These are phyloP conservation scores for Verticillium dahliae DNA, from an alignment of 2,329 filamentous ascomycete species.

Conservation along the genomic window DNA sequence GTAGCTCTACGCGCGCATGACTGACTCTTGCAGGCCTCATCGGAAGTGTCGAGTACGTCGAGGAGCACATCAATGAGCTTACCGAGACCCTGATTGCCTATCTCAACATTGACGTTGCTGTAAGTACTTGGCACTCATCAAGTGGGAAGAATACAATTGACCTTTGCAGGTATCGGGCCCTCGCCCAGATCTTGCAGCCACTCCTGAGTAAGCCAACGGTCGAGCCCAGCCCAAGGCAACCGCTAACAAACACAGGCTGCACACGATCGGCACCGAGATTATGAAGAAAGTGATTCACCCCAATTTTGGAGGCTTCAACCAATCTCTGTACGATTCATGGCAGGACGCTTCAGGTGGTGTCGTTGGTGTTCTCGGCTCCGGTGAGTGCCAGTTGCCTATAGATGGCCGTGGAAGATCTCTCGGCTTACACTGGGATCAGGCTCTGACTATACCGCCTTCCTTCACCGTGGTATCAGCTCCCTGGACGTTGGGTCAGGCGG, in stretches of 20 bases:
- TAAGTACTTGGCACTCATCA: conserved; percentile 20
- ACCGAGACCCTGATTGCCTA: conserved; percentile 65
- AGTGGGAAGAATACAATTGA: background rate
- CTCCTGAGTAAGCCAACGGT: conserved; percentile 42
- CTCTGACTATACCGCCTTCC: conserved; percentile 62
- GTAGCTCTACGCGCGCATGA: conserved; percentile 49
- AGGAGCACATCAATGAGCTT: conserved; percentile 75
- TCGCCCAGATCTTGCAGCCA: conserved; percentile 49
- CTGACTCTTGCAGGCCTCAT: conserved; percentile 68
- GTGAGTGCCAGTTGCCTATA: background rate
- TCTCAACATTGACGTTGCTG: conserved; percentile 71
- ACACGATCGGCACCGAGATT: conserved; percentile 56
- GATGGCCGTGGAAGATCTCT: background rate
- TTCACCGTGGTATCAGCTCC: conserved; percentile 43
- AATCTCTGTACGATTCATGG: conserved; percentile 34
- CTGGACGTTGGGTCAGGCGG: conserved; percentile 49
- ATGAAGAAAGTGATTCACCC: conserved; percentile 52
- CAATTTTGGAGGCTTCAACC: conserved; percentile 46
- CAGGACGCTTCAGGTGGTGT: conserved; percentile 22
- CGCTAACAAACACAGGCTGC: conserved; percentile 29
- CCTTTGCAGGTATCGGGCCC: conserved; percentile 37
- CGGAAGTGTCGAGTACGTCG: conserved; percentile 81
- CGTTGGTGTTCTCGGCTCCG: conserved; percentile 50
- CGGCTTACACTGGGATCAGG: conserved; percentile 25
- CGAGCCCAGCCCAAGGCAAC: background rate